Conservation (phyloP, 169 alveolate species). For the Eimeria zaria region DNA sequence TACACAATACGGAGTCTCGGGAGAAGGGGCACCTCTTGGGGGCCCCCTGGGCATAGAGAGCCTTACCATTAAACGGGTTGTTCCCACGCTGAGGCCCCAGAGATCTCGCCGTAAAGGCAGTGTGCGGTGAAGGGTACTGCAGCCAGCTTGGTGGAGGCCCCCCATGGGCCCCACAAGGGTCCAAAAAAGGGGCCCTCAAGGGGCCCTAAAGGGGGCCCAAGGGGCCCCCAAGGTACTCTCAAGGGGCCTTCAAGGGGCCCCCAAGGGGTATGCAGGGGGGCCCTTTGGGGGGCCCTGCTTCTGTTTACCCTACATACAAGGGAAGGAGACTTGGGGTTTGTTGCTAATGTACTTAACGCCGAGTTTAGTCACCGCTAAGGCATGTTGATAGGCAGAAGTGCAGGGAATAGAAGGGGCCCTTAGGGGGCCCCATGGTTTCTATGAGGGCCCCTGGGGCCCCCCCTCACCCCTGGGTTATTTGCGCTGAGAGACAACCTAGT, state of each 20-base stretch:
- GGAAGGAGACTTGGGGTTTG: too few relatives aligned
- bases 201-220: too few relatives aligned
- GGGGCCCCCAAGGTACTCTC: neutral
- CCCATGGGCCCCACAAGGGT: neutral
- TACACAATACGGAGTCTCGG: neutral
- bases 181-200: too few relatives aligned
- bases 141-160: neutral
- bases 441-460: constrained; percentile 5
- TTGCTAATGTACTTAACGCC: too few relatives aligned
- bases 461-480: too few relatives aligned
- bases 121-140: neutral
- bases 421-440: neutral
- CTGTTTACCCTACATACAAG: too few relatives aligned
- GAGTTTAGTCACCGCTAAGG: too few relatives aligned
- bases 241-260: neutral
- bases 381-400: too few relatives aligned
- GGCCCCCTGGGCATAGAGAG: neutral
- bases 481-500: neutral
- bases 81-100: neutral
- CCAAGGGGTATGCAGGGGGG: too few relatives aligned
- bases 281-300: too few relatives aligned
- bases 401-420: too few relatives aligned
- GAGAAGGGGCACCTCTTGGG: neutral
- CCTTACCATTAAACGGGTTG: neutral
- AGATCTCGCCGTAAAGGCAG: neutral